A percentile compares a stretch with the other conserved stretches of the same genome.
phyloP scores from a whole-genome alignment of 2,329 filamentous ascomycete genomes.

The Arthrocladium fulminans region DNA sequence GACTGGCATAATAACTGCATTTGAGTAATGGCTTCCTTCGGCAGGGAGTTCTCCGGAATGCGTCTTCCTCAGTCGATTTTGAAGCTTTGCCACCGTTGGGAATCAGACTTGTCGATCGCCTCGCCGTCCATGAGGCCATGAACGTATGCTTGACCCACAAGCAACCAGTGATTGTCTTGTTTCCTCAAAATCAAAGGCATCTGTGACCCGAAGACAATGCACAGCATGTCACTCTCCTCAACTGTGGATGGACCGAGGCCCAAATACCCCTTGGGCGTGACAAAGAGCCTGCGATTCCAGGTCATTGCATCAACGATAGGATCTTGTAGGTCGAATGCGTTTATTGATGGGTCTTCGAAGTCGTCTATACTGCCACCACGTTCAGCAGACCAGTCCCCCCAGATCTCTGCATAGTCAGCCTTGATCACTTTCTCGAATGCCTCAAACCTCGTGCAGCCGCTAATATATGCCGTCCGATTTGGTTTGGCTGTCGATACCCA shows the following conservation, averaged over 20 bases:
- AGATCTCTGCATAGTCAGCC: not conserved
- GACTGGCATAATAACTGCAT: too few relatives aligned
- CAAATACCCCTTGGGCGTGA: not conserved
- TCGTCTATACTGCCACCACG: not conserved
- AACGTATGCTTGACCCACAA: not conserved
- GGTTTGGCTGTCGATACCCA: not conserved
- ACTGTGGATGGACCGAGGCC: not conserved
- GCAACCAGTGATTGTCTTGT: not conserved
- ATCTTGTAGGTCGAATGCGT: not conserved
- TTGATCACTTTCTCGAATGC: not conserved
- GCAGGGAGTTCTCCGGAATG: too few relatives aligned
- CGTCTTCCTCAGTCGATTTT: not conserved
- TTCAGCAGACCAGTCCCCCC: not conserved
- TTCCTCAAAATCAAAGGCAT: not conserved
- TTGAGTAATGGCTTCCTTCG: too few relatives aligned
- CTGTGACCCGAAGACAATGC: not conserved
- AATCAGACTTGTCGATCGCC: not conserved
- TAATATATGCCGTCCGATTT: not conserved
- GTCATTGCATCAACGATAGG: not conserved
- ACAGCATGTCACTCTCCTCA: not conserved
- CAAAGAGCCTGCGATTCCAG: not conserved
- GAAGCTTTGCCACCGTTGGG: not conserved
- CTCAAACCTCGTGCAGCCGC: not conserved
- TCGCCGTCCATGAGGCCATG: not conserved
- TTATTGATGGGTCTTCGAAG: not conserved